Conservation (phyloP, 2,329 filamentous ascomycete genomes). For the Epichloe glyceriae region DNA sequence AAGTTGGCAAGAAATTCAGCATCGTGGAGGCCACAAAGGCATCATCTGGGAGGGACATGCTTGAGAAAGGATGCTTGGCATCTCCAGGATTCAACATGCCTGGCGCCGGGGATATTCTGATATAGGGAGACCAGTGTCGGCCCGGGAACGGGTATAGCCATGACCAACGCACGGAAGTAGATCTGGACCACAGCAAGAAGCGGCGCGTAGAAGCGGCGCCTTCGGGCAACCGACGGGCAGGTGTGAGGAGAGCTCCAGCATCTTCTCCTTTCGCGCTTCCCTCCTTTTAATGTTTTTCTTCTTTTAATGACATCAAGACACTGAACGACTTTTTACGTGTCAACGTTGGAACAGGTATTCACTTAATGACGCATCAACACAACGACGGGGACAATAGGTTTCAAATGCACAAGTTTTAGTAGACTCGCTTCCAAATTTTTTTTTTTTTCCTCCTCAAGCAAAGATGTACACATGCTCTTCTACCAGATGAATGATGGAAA, state of each 20-base stretch:
- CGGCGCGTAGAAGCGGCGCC: background rate
- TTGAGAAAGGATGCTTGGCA: constrained; percentile 10
- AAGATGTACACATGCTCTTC: background rate
- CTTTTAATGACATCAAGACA: background rate
- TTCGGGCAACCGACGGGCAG: no score
- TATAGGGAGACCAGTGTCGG: constrained; percentile 10
- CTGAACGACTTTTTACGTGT: background rate
- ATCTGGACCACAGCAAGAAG: background rate
- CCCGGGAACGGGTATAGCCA: constrained; percentile 1
- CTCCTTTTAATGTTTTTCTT: no score
- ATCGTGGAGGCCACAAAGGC: constrained; percentile 35
- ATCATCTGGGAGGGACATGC: constrained; percentile 9
- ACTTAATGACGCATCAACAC: background rate
- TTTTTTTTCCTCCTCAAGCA: background rate
- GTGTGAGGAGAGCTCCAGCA: no score
- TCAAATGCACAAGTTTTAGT: background rate
- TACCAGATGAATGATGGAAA: background rate
- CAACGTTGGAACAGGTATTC: background rate
- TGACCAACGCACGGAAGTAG: background rate
- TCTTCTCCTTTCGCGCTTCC: no score
- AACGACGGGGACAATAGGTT: background rate
- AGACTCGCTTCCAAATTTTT: background rate
- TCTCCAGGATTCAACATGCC: constrained; percentile 14
- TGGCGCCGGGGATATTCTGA: constrained; percentile 19
- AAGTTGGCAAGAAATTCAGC: constrained; percentile 62